phyloP scores from a whole-genome alignment of 306 rosid genomes.

The Glycine soja region DNA sequence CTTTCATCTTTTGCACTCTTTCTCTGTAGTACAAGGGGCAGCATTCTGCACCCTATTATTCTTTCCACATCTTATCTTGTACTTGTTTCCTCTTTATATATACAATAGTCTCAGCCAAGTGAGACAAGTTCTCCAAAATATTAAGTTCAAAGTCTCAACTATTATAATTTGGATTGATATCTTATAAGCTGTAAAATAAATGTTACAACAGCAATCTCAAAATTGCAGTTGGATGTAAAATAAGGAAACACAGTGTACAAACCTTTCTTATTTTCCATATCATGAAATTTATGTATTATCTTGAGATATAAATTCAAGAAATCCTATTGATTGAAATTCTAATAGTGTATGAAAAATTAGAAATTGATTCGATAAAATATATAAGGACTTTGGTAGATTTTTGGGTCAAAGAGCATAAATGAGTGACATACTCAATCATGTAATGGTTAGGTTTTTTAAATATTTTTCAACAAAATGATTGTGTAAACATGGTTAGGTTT shows the following conservation, averaged over 20 bases:
- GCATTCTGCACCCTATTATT: no score
- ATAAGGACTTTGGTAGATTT: background rate
- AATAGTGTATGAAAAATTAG: background rate
- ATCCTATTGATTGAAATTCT: constrained; percentile 7
- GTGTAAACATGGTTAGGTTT: background rate
- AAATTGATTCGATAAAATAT: background rate
- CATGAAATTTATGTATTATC: background rate
- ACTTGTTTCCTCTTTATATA: no score
- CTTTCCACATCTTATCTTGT: no score
- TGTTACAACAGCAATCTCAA: background rate
- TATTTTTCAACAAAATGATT: background rate
- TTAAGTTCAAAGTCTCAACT: no score
- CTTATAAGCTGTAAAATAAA: background rate
- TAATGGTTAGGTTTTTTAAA: background rate
- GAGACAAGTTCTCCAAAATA: no score
- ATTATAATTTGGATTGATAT: no score
- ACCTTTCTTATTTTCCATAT: background rate
- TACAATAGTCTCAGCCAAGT: no score
- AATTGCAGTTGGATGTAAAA: background rate
- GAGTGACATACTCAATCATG: background rate
- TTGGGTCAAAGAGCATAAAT: background rate
- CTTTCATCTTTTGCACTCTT: no score
- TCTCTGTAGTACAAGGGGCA: no score
- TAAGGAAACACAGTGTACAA: background rate
- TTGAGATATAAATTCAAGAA: background rate